Conservation (phyloP, 805 yeast genomes). For the Maudiozyma saulgeensis region DNA sequence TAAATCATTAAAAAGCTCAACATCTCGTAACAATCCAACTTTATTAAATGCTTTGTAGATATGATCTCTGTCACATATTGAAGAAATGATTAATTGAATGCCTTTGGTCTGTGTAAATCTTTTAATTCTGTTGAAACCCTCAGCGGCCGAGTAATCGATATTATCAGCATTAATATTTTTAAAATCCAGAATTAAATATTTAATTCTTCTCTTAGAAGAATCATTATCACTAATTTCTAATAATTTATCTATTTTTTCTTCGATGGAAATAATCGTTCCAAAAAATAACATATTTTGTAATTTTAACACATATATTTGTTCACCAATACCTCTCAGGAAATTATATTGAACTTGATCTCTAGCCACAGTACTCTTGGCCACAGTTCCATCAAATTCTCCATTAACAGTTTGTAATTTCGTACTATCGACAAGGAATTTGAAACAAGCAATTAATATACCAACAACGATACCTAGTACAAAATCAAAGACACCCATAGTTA, state of each 20-base stretch:
- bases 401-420: slow-evolving; percentile 74
- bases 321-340: slow-evolving; percentile 76
- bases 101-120: slow-evolving; percentile 61
- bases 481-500: slow-evolving; percentile 92
- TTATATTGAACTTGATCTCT: slow-evolving; percentile 85
- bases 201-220: slow-evolving; percentile 46
- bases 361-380: slow-evolving; percentile 84
- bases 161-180: slow-evolving; percentile 58
- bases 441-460: slow-evolving; percentile 84
- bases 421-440: slow-evolving; percentile 90
- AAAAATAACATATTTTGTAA: slow-evolving; percentile 84
- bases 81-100: slow-evolving; percentile 67
- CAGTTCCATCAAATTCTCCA: slow-evolving; percentile 76
- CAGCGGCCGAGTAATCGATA: slow-evolving; percentile 92
- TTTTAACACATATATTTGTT: slow-evolving; percentile 81
- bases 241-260: slow-evolving; percentile 55
- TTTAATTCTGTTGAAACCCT: slow-evolving; percentile 81
- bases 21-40: slow-evolving; percentile 65
- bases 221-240: slow-evolving; percentile 43
- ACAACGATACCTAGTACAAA: slow-evolving; percentile 87
- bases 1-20: slow-evolving; percentile 59
- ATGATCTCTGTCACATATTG: slow-evolving; percentile 58
- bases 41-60: slow-evolving; percentile 67
- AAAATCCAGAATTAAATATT: slow-evolving; percentile 77
- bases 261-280: slow-evolving; percentile 92